Conservation (phyloP, 371 early-diverging fungal species). For the Coemansia sp. region DNA sequence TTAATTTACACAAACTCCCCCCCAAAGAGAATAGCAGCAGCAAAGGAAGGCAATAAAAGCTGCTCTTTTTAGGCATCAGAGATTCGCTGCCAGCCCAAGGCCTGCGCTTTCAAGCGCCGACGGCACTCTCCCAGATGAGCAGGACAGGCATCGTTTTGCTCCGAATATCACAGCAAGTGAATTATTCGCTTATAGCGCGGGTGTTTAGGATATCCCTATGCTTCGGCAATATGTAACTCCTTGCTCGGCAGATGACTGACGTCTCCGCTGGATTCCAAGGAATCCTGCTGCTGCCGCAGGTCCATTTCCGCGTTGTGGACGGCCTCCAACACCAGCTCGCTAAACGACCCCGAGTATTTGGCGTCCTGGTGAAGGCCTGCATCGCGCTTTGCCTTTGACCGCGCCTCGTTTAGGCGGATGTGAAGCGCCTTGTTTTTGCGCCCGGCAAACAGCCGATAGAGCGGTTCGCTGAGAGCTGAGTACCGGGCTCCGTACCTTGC, state of each 20-base stretch:
- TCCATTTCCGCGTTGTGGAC: constrained; percentile 20
- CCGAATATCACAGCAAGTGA: no score
- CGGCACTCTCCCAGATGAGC: no score
- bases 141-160: no score
- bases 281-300: not conserved
- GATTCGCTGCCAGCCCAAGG: no score
- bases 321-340: constrained; percentile 32
- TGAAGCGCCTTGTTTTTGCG: constrained; percentile 32
- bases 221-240: no score
- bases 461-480: constrained; percentile 36
- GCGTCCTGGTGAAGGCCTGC: not conserved
- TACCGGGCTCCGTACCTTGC: constrained; percentile 16
- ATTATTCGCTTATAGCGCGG: no score
- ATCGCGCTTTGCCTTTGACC: not conserved
- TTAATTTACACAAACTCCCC: no score
- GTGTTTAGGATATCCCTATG: no score
- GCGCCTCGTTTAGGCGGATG: constrained; percentile 9
- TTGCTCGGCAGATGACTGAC: not conserved
- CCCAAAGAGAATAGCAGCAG: no score
- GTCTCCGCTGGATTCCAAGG: not conserved
- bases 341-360: constrained; percentile 16
- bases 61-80: no score
- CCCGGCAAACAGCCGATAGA: constrained; percentile 34
- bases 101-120: no score
- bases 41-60: no score